Evolutionary conservation across 2,329 filamentous ascomycete genomes (phyloP).

Genomic region (Penicillium sp.): DNA sequence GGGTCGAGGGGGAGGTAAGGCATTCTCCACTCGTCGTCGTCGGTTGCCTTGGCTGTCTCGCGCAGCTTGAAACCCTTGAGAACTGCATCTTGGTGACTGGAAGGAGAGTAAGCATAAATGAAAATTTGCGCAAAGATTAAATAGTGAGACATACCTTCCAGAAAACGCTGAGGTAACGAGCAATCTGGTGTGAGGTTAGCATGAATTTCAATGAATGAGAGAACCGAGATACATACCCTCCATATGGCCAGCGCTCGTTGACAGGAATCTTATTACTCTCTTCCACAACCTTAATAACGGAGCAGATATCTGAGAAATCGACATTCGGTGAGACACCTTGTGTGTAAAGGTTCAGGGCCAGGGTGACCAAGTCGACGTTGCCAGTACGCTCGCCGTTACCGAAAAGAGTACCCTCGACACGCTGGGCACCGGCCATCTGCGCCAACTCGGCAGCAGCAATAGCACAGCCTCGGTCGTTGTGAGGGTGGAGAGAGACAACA

Average conservation of each 20-base stretch:
- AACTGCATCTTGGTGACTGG: constrained; percentile 86
- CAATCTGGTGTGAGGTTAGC: neutral
- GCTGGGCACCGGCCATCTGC: constrained; percentile 93
- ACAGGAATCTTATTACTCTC: constrained; percentile 93
- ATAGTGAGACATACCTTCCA: constrained; percentile 55
- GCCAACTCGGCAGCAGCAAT: constrained; percentile 87
- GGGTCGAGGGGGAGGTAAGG: constrained; percentile 94
- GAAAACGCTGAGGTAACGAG: constrained; percentile 71
- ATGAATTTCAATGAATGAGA: neutral
- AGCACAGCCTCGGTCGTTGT: constrained; percentile 91
- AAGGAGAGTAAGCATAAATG: neutral
- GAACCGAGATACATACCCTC: constrained; percentile 51
- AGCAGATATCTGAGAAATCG: constrained; percentile 87
- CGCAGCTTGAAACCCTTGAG: constrained; percentile 79
- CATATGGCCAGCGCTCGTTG: constrained; percentile 86
- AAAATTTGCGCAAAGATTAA: neutral
- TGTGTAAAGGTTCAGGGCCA: constrained; percentile 91
- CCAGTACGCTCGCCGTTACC: constrained; percentile 95
- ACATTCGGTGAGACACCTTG: constrained; percentile 83
- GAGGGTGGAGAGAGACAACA: constrained; percentile 85
- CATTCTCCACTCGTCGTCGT: constrained; percentile 75
- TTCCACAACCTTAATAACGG: constrained; percentile 86
- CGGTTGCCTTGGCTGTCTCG: constrained; percentile 57
- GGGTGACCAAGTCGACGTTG: constrained; percentile 91
- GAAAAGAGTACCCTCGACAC: constrained; percentile 91